Percentiles rank a stretch among this genome's conserved stretches.
Conservation (phyloP, 163 green algal genomes). For the Scenedesmus sp. region DNA sequence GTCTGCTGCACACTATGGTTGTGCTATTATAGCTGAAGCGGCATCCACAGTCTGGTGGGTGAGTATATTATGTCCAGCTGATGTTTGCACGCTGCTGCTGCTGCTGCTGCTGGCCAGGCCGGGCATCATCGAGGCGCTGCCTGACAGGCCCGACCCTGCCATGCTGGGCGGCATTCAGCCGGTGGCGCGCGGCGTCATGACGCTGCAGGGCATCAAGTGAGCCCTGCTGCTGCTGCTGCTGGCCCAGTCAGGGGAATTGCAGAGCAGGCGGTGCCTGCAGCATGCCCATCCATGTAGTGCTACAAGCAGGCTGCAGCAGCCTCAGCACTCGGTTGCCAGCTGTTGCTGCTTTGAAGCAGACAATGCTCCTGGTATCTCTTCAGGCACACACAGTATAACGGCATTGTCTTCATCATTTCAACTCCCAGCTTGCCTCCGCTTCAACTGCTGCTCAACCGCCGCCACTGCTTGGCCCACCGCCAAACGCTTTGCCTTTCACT, state of each 20-base stretch:
- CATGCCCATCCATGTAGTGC: not conserved
- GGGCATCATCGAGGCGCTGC: constrained; percentile 72
- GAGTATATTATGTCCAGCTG: not conserved
- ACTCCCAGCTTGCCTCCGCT: no score
- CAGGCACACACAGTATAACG: no score
- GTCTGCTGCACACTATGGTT: no score
- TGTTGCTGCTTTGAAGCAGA: not conserved
- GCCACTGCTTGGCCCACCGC: no score
- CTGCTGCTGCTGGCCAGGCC: constrained; percentile 16
- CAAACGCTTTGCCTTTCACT: not conserved
- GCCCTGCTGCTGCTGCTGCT: not conserved
- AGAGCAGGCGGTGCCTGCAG: not conserved
- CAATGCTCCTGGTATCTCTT: no score
- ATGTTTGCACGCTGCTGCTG: not conserved
- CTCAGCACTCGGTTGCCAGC: not conserved
- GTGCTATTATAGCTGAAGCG: no score
- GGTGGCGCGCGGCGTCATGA: constrained; percentile 55
- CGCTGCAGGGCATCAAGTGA: constrained; percentile 68
- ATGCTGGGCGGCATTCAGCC: constrained; percentile 60
- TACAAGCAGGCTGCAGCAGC: not conserved
- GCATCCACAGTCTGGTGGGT: no score
- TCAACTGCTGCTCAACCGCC: no score
- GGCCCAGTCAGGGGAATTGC: not conserved
- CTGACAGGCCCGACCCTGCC: constrained; percentile 68
- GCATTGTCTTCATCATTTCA: no score